A percentile compares a stretch with the other conserved stretches of the same genome.
These are phyloP conservation scores for Arachis hypogaea DNA, from an alignment of 306 rosid species.

Conservation along the genomic window DNA sequence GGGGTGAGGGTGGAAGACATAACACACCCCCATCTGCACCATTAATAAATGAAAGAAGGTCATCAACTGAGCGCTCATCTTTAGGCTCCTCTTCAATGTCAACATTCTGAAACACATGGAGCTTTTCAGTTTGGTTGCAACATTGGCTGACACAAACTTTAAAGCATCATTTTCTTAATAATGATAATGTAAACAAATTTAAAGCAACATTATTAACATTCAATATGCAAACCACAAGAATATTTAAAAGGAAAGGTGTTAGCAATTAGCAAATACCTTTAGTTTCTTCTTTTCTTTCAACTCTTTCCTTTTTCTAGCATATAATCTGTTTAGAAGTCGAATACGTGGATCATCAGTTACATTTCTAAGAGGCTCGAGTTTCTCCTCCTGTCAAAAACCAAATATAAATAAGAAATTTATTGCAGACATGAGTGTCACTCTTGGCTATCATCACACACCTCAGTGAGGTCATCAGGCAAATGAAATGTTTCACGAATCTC, in stretches of 20 bases:
- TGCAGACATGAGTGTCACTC: slow-evolving; percentile 21
- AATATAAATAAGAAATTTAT: slow-evolving; percentile 38
- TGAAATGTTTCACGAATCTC: slow-evolving; percentile 92
- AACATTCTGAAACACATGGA: slow-evolving; percentile 59
- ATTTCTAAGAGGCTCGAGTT: slow-evolving; percentile 81
- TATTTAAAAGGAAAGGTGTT: slow-evolving; percentile 33
- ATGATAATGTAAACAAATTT: neutral
- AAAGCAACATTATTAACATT: slow-evolving; percentile 2
- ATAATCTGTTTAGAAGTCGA: slow-evolving; percentile 81
- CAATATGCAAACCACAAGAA: slow-evolving; percentile 37
- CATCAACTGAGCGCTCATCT: slow-evolving; percentile 90
- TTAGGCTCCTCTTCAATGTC: slow-evolving; percentile 75
- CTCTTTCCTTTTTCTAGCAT: slow-evolving; percentile 90
- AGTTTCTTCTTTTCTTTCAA: slow-evolving; percentile 72
- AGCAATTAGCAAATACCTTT: slow-evolving; percentile 60
- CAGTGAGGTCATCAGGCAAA: slow-evolving; percentile 90
- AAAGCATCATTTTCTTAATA: neutral
- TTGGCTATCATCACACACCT: slow-evolving; percentile 54
- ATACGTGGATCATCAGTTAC: slow-evolving; percentile 92
- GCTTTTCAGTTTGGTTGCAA: slow-evolving; percentile 30
- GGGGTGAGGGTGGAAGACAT: neutral
- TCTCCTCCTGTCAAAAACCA: slow-evolving; percentile 76
- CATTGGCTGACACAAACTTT: slow-evolving; percentile 3
- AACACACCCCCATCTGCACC: slow-evolving; percentile 69
- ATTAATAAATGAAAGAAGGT: slow-evolving; percentile 84